Evolutionary conservation across 2,329 filamentous ascomycete species (phyloP).

Genomic region (Aureobasidium sp.): DNA sequence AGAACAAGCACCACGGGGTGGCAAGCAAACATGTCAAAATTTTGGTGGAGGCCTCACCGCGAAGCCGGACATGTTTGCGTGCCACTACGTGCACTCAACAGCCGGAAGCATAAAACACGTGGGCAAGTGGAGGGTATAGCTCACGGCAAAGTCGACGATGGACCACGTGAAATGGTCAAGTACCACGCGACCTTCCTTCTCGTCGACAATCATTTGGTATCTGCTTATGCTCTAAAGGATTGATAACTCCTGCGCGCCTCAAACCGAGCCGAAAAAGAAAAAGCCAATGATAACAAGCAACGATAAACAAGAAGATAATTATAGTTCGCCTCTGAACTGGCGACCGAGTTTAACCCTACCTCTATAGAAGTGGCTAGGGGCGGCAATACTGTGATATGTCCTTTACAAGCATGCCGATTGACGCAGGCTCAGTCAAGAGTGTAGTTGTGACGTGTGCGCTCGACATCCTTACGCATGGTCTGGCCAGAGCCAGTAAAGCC

Average conservation of each 20-base stretch:
- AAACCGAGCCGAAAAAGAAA: not conserved
- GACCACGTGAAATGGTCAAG: not conserved
- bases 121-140: not conserved
- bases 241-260: not conserved
- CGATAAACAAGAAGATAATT: not conserved
- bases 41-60: too few relatives aligned
- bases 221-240: not conserved
- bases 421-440: constrained; percentile 34
- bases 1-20: too few relatives aligned
- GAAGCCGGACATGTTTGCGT: too few relatives aligned
- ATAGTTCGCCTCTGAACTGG: not conserved
- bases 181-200: not conserved
- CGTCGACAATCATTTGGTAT: not conserved
- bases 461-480: constrained; percentile 87
- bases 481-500: constrained; percentile 95
- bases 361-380: not conserved
- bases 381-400: not conserved
- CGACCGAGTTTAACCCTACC: not conserved
- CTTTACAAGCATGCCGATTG: not conserved
- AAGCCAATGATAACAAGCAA: not conserved
- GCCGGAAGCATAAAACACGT: not conserved
- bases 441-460: constrained; percentile 77
- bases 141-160: not conserved
- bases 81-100: too few relatives aligned
- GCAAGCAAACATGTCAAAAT: too few relatives aligned